Evolutionary conservation across 192 early-diverging fungal species (phyloP), one percentile per base, ranked within the genome.

Genomic region (Podila epigama): DNA sequence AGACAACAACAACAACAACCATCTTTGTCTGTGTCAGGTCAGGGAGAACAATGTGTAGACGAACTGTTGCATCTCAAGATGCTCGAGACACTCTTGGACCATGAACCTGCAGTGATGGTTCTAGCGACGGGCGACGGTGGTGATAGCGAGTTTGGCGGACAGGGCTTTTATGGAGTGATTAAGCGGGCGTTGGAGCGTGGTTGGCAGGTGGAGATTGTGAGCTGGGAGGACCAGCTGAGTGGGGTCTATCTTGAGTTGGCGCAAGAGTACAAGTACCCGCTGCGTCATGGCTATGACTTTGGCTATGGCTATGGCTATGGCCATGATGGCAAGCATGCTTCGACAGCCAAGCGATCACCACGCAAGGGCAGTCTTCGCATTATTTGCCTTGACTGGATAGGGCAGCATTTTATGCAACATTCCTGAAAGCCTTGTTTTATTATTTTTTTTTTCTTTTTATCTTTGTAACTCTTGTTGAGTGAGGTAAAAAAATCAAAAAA

Each of bases 1-100:
- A n/a, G n/a, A 32, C 33, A 53, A n/a, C 20, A n/a, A 36, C 60
- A 57, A 57, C 22, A 20, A 60, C 31, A 48, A 7, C 44, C n/a
- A 32, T 20, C 16, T 22, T 34, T 34, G 0, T 22, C 25, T 16
- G n/a, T 18, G 44, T 22, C 41, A n/a, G 44, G 20, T 5, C 59
- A 63, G 16, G 67, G 65, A n/a, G 83, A 84, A 41, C 83, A 84
- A 55, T 79, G 70, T 28, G 83, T 84, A 28, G 83, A 84, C 53
- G 83, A 84, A 28, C 60, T 84, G 12, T 51, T 84, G 31, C 83
- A 84, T 57, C 67, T 84, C 22, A 84, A 84, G 39, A 84, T 84
- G 60, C 55, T 84, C 27, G 80, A 84, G 37, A 75, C 80, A 1
- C 48, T 84, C 4, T 29, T 84, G 0, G 83, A 84, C 44, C 60